phyloP scores from a whole-genome alignment of 2,329 filamentous ascomycete species.

The Orbilia ellipsospora region DNA sequence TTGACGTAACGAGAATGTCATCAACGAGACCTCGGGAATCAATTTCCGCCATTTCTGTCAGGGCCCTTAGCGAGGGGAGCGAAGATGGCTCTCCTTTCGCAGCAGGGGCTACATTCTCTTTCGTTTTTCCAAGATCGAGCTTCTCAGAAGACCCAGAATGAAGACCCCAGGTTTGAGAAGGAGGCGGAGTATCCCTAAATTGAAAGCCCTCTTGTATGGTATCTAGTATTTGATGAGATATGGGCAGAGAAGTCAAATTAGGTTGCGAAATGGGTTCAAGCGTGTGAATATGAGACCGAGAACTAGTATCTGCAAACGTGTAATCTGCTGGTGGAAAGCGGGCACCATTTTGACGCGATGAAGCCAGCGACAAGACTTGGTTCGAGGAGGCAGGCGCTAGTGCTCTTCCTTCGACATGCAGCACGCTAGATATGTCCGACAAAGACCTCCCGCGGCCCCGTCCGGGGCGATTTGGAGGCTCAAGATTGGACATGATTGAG shows the following conservation, averaged over 20 bases:
- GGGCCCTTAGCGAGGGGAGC: not conserved
- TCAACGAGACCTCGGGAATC: too few relatives aligned
- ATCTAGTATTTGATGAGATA: not conserved
- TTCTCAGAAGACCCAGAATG: constrained; percentile 2
- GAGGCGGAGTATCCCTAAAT: not conserved
- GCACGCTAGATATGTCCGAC: constrained; percentile 13
- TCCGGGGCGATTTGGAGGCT: not conserved
- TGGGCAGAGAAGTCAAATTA: not conserved
- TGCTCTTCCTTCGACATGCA: not conserved
- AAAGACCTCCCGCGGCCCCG: constrained; percentile 17
- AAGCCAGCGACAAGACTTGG: constrained; percentile 16
- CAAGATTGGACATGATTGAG: constrained; percentile 8
- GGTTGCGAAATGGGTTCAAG: not conserved
- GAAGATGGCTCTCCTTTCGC: not conserved
- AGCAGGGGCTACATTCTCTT: constrained; percentile 36
- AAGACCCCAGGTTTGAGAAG: not conserved
- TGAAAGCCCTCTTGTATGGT: not conserved
- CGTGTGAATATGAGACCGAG: not conserved
- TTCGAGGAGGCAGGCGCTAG: not conserved
- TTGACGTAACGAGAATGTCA: too few relatives aligned
- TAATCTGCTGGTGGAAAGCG: not conserved
- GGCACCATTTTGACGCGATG: not conserved
- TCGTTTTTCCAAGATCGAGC: constrained; percentile 9
- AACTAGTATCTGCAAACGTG: not conserved
- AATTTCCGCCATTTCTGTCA: not conserved